A percentile compares a stretch with the other conserved stretches of the same genome.
phyloP scores from a whole-genome alignment of 176 grass and related monocot species.

The maize (Zea mays) region Zm-B73-REFERENCE-NAM-5.0 NC_050099.1:11283001-11283500 shows the following conservation, averaged over 20 bases:
- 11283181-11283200: background rate
- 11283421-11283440: conserved; percentile 72
- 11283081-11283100: conserved; percentile 50
- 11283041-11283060: conserved; percentile 49
- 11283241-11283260: conserved; percentile 54
- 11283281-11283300: conserved; percentile 59
- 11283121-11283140: conserved; percentile 44
- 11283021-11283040: conserved; percentile 39
- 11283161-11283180: conserved; percentile 22
- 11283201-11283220: conserved; percentile 19
- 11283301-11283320: conserved; percentile 44
- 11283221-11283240: conserved; percentile 47
- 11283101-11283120: conserved; percentile 50
- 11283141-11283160: conserved; percentile 35
- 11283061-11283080: conserved; percentile 49
- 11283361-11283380: conserved; percentile 51
- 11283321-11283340: conserved; percentile 42
- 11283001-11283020: conserved; percentile 51
- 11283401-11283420: conserved; percentile 64
- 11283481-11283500: conserved; percentile 61
- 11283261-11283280: conserved; percentile 49
- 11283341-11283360: conserved; percentile 44
- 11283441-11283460: conserved; percentile 64
- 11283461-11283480: conserved; percentile 51
- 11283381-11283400: conserved; percentile 50